These are phyloP conservation scores for Protea cynaroides DNA, from an alignment of 164 flowering plant species.

Conservation along the genomic window DNA sequence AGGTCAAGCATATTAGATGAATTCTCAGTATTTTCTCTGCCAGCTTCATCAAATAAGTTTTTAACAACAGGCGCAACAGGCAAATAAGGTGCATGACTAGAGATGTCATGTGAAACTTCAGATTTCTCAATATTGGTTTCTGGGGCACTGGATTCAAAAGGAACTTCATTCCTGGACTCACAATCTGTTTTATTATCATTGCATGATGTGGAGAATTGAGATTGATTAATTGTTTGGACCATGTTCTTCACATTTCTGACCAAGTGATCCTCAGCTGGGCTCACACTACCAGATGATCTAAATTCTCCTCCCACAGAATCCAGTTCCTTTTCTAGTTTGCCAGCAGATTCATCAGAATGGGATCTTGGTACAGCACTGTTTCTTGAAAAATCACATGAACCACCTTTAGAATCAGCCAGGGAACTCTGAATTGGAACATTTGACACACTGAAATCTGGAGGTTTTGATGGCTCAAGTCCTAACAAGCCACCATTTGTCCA, in stretches of 20 bases:
- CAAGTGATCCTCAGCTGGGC: neutral
- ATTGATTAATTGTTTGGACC: constrained; percentile 1
- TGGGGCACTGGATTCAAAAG: constrained; percentile 14
- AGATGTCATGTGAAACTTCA: constrained; percentile 12
- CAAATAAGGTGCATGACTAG: constrained; percentile 10
- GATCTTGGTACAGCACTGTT: constrained; percentile 1
- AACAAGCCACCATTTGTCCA: constrained; percentile 95
- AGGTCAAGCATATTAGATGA: constrained; percentile 34
- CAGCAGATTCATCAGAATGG: constrained; percentile 9
- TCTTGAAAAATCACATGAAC: constrained; percentile 12
- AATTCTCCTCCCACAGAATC: constrained; percentile 1
- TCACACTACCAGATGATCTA: constrained; percentile 3
- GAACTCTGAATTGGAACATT: constrained; percentile 20
- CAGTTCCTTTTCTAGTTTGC: constrained; percentile 14
- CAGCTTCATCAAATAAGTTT: constrained; percentile 13
- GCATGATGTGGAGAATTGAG: constrained; percentile 13
- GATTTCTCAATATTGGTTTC: constrained; percentile 17
- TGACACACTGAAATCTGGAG: constrained; percentile 46
- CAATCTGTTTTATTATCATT: constrained; percentile 19
- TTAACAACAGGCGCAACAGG: constrained; percentile 16
- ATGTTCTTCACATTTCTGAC: neutral
- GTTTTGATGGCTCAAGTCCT: constrained; percentile 91
- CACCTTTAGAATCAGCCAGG: constrained; percentile 14
- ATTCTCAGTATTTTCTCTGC: constrained; percentile 20
- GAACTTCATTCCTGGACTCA: constrained; percentile 10